Percentiles rank a stretch among this genome's conserved stretches.
These are phyloP conservation scores for Centaurea solstitialis DNA, from an alignment of 129 eudicot genomes.

Conservation along the genomic window DNA sequence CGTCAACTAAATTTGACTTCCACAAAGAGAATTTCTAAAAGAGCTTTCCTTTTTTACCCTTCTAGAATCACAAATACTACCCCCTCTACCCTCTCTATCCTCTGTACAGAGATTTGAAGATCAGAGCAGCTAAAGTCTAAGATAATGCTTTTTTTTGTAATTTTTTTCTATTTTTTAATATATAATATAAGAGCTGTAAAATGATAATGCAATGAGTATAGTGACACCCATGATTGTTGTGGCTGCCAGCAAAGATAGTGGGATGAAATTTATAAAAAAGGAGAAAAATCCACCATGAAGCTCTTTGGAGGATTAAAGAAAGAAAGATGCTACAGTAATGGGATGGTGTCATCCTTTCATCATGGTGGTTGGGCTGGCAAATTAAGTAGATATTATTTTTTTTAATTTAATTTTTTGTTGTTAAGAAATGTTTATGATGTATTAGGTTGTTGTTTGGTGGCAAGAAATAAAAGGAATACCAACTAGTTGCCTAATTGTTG, in stretches of 20 bases:
- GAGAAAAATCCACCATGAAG: constrained; percentile 26
- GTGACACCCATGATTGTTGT: constrained; percentile 32
- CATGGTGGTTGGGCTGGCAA: constrained; percentile 29
- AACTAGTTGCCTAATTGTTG: constrained; percentile 26
- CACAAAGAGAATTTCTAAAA: constrained; percentile 88
- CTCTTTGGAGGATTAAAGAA: constrained; percentile 28
- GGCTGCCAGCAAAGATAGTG: constrained; percentile 43
- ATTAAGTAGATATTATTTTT: neutral
- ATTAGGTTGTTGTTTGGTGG: constrained; percentile 31
- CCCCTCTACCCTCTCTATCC: neutral
- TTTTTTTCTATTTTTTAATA: constrained; percentile 13
- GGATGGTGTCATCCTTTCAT: constrained; percentile 24
- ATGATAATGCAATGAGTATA: constrained; percentile 35
- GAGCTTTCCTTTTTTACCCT: neutral
- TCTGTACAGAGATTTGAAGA: constrained; percentile 29
- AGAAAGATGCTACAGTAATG: constrained; percentile 12
- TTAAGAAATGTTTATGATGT: constrained; percentile 4
- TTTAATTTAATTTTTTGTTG: constrained; percentile 4
- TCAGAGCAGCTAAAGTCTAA: constrained; percentile 24
- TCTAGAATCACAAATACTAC: constrained; percentile 37
- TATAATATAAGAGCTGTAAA: constrained; percentile 20
- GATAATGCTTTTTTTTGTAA: constrained; percentile 2
- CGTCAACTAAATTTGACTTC: constrained; percentile 82
- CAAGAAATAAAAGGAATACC: constrained; percentile 30
- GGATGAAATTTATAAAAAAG: constrained; percentile 9